Evolutionary conservation across 441 rosid species (phyloP).

Genomic region (Macaranga tanarius): DNA sequence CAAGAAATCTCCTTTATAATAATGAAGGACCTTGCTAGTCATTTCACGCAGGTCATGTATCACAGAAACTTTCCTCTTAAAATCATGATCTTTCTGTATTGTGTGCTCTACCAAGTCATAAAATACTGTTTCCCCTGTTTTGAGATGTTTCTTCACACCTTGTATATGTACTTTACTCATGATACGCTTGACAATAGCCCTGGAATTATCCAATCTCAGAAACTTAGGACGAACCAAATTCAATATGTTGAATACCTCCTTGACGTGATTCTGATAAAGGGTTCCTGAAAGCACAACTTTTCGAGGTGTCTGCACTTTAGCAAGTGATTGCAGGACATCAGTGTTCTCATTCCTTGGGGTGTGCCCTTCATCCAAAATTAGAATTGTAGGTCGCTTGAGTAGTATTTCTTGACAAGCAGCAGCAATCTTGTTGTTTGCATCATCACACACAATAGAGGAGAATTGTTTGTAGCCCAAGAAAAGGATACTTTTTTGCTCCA

Average conservation of each 20-base stretch:
- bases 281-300: constrained; percentile 93
- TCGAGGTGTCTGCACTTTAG: constrained; percentile 67
- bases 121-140: constrained; percentile 45
- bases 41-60: constrained; percentile 78
- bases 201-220: constrained; percentile 44
- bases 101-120: constrained; percentile 69
- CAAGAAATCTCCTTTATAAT: constrained; percentile 78
- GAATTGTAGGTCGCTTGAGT: constrained; percentile 64
- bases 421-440: constrained; percentile 28
- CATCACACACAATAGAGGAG: constrained; percentile 64
- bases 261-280: constrained; percentile 80
- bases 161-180: constrained; percentile 60
- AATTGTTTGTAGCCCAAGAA: constrained; percentile 86
- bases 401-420: constrained; percentile 56
- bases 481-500: constrained; percentile 60
- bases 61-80: constrained; percentile 51
- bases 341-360: constrained; percentile 81
- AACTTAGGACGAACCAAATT: constrained; percentile 86
- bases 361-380: constrained; percentile 92
- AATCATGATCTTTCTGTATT: constrained; percentile 46
- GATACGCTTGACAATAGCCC: constrained; percentile 46
- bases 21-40: constrained; percentile 76
- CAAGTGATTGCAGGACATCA: constrained; percentile 64
- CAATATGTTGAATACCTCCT: constrained; percentile 80
- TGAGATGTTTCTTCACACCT: constrained; percentile 42